A percentile compares a stretch with the other conserved stretches of the same genome.
Conservation (phyloP, 2,329 filamentous ascomycete genomes). For the Lanzia echinophila region DNA sequence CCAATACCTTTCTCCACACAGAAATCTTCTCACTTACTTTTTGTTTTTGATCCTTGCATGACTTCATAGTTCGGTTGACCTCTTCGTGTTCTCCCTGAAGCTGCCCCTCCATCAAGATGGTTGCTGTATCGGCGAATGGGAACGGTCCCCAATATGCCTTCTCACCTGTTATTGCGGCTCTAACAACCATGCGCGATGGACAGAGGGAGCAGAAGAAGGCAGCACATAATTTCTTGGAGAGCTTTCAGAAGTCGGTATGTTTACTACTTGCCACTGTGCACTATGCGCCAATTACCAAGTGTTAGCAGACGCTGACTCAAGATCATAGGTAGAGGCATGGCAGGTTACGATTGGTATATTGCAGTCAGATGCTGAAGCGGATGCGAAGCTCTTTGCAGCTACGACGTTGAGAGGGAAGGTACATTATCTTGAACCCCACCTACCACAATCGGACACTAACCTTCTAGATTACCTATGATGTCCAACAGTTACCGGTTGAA, state of each 20-base stretch:
- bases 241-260: slow-evolving; percentile 96
- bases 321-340: slow-evolving; percentile 75
- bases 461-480: slow-evolving; percentile 86
- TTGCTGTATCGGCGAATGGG: slow-evolving; percentile 42
- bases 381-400: slow-evolving; percentile 90
- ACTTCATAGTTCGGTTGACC: slow-evolving; percentile 7
- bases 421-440: slow-evolving; percentile 24
- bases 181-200: slow-evolving; percentile 85
- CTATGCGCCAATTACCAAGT: slow-evolving; percentile 6
- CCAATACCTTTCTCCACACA: background rate
- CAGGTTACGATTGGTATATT: slow-evolving; percentile 79
- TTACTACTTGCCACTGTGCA: slow-evolving; percentile 10
- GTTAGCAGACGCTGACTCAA: slow-evolving; percentile 18
- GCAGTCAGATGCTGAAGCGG: slow-evolving; percentile 71
- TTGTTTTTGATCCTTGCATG: slow-evolving; percentile 8
- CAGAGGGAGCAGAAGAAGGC: slow-evolving; percentile 79
- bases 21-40: background rate
- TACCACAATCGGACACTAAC: slow-evolving; percentile 14
- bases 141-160: slow-evolving; percentile 64
- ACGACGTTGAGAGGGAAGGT: slow-evolving; percentile 99
- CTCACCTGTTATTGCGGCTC: slow-evolving; percentile 77
- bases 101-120: slow-evolving; percentile 29
- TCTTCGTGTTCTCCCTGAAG: slow-evolving; percentile 11
- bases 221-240: slow-evolving; percentile 84
- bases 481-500: slow-evolving; percentile 74